phyloP scores from a whole-genome alignment of 768 basidiomycete species.

The Scleroderma citrinum region DNA sequence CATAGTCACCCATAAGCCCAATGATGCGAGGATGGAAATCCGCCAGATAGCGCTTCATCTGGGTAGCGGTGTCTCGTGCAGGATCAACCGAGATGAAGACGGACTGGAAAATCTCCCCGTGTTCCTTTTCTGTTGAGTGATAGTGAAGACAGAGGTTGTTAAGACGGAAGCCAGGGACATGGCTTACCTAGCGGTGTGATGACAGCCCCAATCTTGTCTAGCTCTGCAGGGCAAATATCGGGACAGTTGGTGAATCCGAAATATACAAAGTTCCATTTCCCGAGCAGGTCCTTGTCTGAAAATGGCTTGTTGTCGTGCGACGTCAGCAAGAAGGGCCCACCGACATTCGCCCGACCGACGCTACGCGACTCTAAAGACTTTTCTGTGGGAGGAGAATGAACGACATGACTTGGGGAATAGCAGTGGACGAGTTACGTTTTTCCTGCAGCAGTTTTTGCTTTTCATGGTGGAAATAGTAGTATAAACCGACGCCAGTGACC shows the following conservation, averaged over 20 bases:
- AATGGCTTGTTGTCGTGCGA: conserved; percentile 64
- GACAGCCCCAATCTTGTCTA: conserved; percentile 87
- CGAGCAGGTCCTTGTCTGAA: conserved; percentile 77
- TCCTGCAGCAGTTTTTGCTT: conserved; percentile 73
- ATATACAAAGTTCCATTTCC: conserved; percentile 89
- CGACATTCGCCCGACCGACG: conserved; percentile 82
- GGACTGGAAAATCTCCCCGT: conserved; percentile 73
- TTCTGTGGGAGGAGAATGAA: conserved; percentile 38
- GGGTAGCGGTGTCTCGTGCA: conserved; percentile 68
- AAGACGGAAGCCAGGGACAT: background rate
- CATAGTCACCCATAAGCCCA: conserved; percentile 86
- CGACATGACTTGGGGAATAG: background rate
- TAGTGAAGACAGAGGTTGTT: background rate
- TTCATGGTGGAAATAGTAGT: conserved; percentile 84
- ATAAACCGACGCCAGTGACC: conserved; percentile 74
- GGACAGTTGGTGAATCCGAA: conserved; percentile 99
- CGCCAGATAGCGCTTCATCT: conserved; percentile 56
- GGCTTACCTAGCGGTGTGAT: conserved; percentile 65
- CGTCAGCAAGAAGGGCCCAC: conserved; percentile 81
- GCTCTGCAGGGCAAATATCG: conserved; percentile 96
- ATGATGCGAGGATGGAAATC: conserved; percentile 92
- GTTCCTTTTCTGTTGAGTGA: conserved; percentile 51
- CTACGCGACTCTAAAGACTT: conserved; percentile 67
- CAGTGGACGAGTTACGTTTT: conserved; percentile 48
- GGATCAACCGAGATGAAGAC: conserved; percentile 97